A percentile compares a stretch with the other conserved stretches of the same genome.
These are phyloP conservation scores for Chaetomiaceae sp. DNA, from an alignment of 2,329 filamentous ascomycete species.

Conservation along the genomic window DNA sequence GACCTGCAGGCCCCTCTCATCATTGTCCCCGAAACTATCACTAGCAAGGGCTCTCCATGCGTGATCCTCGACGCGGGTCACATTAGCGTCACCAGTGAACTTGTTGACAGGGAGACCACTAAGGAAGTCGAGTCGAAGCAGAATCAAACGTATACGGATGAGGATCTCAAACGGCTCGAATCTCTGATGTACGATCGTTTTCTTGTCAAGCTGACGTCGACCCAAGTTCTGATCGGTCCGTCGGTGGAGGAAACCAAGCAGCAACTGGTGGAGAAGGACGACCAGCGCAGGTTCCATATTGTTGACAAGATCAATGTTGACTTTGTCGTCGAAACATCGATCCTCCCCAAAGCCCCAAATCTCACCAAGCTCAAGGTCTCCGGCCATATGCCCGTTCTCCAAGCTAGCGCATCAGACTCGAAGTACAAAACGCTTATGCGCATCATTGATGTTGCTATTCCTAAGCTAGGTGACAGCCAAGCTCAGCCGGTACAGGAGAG, in stretches of 20 bases:
- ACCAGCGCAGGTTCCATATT: conserved; percentile 73
- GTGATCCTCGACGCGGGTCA: conserved; percentile 95
- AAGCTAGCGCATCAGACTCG: conserved; percentile 85
- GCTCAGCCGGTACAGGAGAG: conserved; percentile 28
- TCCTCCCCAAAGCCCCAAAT: conserved; percentile 92
- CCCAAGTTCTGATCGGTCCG: conserved; percentile 90
- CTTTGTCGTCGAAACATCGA: conserved; percentile 93
- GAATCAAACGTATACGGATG: conserved; percentile 77
- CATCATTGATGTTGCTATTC: conserved; percentile 90
- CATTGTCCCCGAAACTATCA: conserved; percentile 92
- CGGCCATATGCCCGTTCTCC: conserved; percentile 85
- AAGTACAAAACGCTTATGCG: conserved; percentile 98
- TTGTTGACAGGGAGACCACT: conserved; percentile 88
- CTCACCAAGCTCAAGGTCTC: conserved; percentile 88
- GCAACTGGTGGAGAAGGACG: conserved; percentile 66
- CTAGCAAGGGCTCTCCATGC: conserved; percentile 72
- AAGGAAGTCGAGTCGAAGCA: conserved; percentile 89
- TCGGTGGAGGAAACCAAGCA: conserved; percentile 86
- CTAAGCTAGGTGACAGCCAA: conserved; percentile 61
- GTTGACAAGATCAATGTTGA: conserved; percentile 97
- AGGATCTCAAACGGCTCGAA: conserved; percentile 83
- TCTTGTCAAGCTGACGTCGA: conserved; percentile 85
- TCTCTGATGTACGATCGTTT: conserved; percentile 98
- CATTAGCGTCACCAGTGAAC: conserved; percentile 86
- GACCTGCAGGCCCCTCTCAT: conserved; percentile 95